These are phyloP conservation scores for Gypsophila paniculata DNA, from an alignment of 179 eudicot genomes.

Conservation along the genomic window DNA sequence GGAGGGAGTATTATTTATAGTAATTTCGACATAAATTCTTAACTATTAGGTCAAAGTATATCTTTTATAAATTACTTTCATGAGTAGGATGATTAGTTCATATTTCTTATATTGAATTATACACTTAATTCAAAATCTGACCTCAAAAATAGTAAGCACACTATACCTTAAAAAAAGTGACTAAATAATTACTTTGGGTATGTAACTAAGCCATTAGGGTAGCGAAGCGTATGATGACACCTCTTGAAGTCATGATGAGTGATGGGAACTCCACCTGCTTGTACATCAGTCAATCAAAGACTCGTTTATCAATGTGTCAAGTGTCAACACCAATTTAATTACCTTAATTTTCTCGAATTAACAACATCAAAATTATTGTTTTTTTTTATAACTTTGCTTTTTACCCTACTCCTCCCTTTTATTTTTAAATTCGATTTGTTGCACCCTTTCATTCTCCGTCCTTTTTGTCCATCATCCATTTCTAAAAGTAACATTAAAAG, in stretches of 20 bases:
- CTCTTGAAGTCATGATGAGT: conserved; percentile 22
- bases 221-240: conserved; percentile 26
- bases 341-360: conserved; percentile 19
- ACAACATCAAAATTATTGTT: neutral
- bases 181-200: neutral
- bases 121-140: too few relatives aligned
- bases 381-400: conserved; percentile 11
- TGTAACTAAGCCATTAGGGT: neutral
- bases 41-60: too few relatives aligned
- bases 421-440: neutral
- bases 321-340: conserved; percentile 25
- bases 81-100: too few relatives aligned
- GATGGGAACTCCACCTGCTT: conserved; percentile 30
- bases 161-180: neutral
- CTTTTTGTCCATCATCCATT: neutral
- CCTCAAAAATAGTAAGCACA: too few relatives aligned
- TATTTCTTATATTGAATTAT: too few relatives aligned
- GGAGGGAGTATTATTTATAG: too few relatives aligned
- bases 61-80: too few relatives aligned
- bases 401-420: conserved; percentile 2
- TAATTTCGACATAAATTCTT: too few relatives aligned
- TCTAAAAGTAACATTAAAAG: too few relatives aligned
- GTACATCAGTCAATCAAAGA: conserved; percentile 27
- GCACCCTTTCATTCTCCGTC: neutral
- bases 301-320: conserved; percentile 28